A percentile compares a stretch with the other conserved stretches of the same genome.
Conservation (phyloP, 2,329 filamentous ascomycete species). For the Aspergillus sp. region DNA sequence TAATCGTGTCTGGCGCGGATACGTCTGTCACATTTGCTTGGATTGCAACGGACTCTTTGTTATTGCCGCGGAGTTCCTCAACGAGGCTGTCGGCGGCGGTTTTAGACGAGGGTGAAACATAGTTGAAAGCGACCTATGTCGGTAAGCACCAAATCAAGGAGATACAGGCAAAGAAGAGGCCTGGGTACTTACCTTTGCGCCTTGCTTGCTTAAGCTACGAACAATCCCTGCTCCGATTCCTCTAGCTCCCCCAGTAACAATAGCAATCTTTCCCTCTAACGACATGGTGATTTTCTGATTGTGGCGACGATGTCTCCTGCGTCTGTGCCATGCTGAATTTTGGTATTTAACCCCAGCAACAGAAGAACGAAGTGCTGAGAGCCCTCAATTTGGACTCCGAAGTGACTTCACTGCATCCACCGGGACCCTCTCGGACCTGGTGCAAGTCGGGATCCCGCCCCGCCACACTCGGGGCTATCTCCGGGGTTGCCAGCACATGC, state of each 20-base stretch:
- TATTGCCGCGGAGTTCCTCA: conserved; percentile 1
- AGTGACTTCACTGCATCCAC: background rate
- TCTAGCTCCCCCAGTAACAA: conserved; percentile 20
- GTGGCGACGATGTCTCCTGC: background rate
- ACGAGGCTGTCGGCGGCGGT: conserved; percentile 11
- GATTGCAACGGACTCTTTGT: conserved; percentile 11
- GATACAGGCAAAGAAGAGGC: background rate
- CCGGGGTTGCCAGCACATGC: background rate
- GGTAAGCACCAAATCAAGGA: background rate
- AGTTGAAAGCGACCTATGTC: conserved; percentile 18
- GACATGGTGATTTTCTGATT: conserved; percentile 12
- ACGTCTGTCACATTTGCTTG: conserved; percentile 17
- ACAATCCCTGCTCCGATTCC: conserved; percentile 20
- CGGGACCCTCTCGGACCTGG: background rate
- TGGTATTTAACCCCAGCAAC: background rate
- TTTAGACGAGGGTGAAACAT: conserved; percentile 15
- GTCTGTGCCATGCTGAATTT: background rate
- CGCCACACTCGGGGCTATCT: conserved; percentile 2
- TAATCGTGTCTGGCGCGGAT: conserved; percentile 10
- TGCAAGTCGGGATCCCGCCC: background rate
- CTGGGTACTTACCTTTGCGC: conserved; percentile 12
- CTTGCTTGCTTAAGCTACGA: conserved; percentile 11
- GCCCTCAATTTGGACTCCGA: background rate
- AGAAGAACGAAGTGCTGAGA: background rate
- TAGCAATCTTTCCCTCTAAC: conserved; percentile 18